Evolutionary conservation across 352 stramenopile genomes (phyloP).

Genomic region (Saprolegnia parasitica): DNA sequence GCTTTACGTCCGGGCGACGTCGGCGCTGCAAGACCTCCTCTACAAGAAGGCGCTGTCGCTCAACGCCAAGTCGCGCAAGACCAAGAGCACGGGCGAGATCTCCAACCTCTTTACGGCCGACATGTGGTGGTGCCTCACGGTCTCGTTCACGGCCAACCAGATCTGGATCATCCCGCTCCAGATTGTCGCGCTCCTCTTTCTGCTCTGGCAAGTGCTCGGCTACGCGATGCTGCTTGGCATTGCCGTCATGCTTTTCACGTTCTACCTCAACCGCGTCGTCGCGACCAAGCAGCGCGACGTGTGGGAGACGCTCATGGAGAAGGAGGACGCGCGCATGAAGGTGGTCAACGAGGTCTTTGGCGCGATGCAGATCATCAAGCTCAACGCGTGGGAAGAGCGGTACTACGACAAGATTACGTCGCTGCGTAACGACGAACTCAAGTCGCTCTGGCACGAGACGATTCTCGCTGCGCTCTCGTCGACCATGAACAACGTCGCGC

Average conservation of each 20-base stretch:
- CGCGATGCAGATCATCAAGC: constrained; percentile 89
- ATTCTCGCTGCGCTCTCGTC: constrained; percentile 37
- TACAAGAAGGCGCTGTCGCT: constrained; percentile 36
- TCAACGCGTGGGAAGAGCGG: constrained; percentile 84
- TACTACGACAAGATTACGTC: constrained; percentile 56
- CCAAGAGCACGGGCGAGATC: constrained; percentile 61
- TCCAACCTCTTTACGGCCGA: constrained; percentile 93
- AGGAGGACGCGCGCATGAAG: constrained; percentile 42
- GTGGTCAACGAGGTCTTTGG: constrained; percentile 44
- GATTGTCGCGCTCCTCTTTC: constrained; percentile 33
- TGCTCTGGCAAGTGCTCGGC: constrained; percentile 36
- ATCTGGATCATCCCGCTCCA: constrained; percentile 38
- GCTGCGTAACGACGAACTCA: constrained; percentile 42
- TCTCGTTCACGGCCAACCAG: constrained; percentile 37
- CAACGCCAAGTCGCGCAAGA: constrained; percentile 31
- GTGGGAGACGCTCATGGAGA: constrained; percentile 23
- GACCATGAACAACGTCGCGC: constrained; percentile 42
- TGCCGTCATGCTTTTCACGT: constrained; percentile 33
- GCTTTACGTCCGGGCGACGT: constrained; percentile 31
- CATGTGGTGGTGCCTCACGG: constrained; percentile 45
- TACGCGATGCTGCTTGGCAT: constrained; percentile 35
- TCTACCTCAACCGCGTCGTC: constrained; percentile 25
- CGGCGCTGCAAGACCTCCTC: constrained; percentile 34
- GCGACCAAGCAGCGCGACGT: constrained; percentile 25
- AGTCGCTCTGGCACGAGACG: constrained; percentile 16